phyloP scores from a whole-genome alignment of 768 basidiomycete genomes.

The Trametes cinnabarina region DNA sequence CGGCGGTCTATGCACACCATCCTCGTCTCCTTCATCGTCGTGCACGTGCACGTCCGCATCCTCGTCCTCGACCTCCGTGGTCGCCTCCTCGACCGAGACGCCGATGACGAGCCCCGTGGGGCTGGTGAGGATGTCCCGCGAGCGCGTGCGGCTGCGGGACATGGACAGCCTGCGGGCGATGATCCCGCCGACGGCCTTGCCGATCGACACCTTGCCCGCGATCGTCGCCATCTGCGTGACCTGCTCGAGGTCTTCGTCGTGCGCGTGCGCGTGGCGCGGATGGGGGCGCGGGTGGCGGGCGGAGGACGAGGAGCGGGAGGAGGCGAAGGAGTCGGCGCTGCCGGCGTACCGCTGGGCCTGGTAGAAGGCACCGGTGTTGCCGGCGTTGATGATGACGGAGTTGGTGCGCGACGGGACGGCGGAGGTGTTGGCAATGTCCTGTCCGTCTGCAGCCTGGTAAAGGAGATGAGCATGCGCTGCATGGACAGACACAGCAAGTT shows the following conservation, averaged over 20 bases:
- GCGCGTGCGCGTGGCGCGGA: background rate
- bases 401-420: slow-evolving; percentile 23
- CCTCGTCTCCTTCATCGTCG: background rate
- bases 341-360: slow-evolving; percentile 24
- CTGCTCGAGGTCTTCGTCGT: slow-evolving; percentile 22
- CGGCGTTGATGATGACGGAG: slow-evolving; percentile 23
- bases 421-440: slow-evolving; percentile 14
- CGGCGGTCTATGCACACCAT: background rate
- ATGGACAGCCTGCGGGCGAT: slow-evolving; percentile 30
- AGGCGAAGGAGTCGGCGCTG: slow-evolving; percentile 32
- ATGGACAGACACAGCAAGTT: background rate
- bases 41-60: slow-evolving; percentile 5
- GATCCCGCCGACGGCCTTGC: slow-evolving; percentile 22
- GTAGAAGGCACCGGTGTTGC: slow-evolving; percentile 27
- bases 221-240: slow-evolving; percentile 28
- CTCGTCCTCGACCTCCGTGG: slow-evolving; percentile 20
- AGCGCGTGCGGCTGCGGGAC: slow-evolving; percentile 24
- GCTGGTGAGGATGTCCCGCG: slow-evolving; percentile 19
- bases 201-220: slow-evolving; percentile 24
- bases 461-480: background rate
- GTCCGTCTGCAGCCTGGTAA: slow-evolving; percentile 9
- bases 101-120: slow-evolving; percentile 24
- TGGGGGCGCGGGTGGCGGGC: background rate
- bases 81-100: slow-evolving; percentile 29
- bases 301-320: background rate